Evolutionary conservation across 345 rosid species (phyloP), one percentile per base, ranked within the genome.

Genomic region (Tarenaya hassleriana): DNA sequence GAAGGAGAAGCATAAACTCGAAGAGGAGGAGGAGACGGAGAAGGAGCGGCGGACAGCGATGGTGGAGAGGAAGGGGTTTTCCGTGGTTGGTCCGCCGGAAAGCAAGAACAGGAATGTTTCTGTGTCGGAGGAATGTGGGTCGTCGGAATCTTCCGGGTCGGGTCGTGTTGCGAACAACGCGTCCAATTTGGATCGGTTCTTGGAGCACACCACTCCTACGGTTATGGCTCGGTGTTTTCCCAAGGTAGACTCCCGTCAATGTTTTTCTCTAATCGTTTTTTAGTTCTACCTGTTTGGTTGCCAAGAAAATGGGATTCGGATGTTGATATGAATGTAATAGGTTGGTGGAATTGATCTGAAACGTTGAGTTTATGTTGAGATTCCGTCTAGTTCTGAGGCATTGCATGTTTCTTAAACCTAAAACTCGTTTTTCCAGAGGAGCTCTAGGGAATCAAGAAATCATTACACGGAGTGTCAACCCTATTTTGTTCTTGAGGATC

Each of bases 161-260:
- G 67, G 77, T 16, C 73, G 56, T 17, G 29, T 24, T 24, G 29
- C 29, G 39, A 24, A 24, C 5, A 64, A 58, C 33, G 64, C 56
- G 37, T 72, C 96, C 32, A 91, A 87, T 75, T 87, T 87, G 77
- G 95, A 87, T 84, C 80, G 89, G 58, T 91, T 91, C 84, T 76
- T 91, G 84, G 85, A 80, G 69, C 57, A 54, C 42, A 84, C 98
- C 5, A 78, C 95, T 58, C 98, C 96, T 5, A 32, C 68, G 21
- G 96, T 91, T 16, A 63, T 81, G 29, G 74, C 75, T 16, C 87
- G 79, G 51, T 49, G 58, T 47, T 59, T 78, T 55, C 83, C 89
- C 2, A 69, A 74, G 89, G 98, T 91, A 55, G 70, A 62, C 1
- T 34, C 7, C 34, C n/a, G 17, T 17, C 19, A 37, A 17, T 34